Base-by-base conservation (phyloP, 805 yeast species). In the Suhomyces emberorum region DNA sequence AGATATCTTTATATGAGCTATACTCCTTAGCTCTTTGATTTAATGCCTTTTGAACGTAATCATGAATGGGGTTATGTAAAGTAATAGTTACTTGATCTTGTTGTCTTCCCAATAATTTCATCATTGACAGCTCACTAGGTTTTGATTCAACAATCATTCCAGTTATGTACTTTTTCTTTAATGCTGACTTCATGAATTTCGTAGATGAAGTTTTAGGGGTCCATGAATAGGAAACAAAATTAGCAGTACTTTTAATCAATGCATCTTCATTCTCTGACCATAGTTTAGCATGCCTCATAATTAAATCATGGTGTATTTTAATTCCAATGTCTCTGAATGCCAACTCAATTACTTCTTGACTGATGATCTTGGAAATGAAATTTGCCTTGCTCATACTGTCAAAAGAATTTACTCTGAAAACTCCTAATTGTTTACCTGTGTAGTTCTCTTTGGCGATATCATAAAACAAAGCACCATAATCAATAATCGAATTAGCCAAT, bases 21-120 rank as follows among this genome's bases (percentile, higher is more conserved):
- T 60, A 77, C 42, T 69, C 70, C 21, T 52, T 49, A 3, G 69
- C 42, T 15, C 69, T 51, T 37, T 62, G 64, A 9, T 57, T 58
- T 20, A 76, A 49, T 39, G 72, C 76, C 17, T 54, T 51, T 7
- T 60, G 54, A 12, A 76, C 71, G 50, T 65, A 74, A 39, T 74
- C 77, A 52, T 76, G 81, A 22, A 76, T 65, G 1, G 81, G 81
- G 46, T 76, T 77, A 43, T 63, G 64, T 5, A 76, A 51, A 4
- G 55, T 61, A 8, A 76, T 68, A 16, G 58, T 58, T 7, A 59
- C 55, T 47, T 74, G 79, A 33, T 66, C 72, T 30, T 68, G 70
- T 23, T 64, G 47, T 34, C 76, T 56, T 3, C 81, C 81, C 14
- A 77, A 48, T 18, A 77, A 53, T 47, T 72, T 74, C 34, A 74